Percentiles rank a stretch among this genome's conserved stretches.
These are phyloP conservation scores for Tylopilus sp. DNA, from an alignment of 768 basidiomycete species.

Conservation along the genomic window DNA sequence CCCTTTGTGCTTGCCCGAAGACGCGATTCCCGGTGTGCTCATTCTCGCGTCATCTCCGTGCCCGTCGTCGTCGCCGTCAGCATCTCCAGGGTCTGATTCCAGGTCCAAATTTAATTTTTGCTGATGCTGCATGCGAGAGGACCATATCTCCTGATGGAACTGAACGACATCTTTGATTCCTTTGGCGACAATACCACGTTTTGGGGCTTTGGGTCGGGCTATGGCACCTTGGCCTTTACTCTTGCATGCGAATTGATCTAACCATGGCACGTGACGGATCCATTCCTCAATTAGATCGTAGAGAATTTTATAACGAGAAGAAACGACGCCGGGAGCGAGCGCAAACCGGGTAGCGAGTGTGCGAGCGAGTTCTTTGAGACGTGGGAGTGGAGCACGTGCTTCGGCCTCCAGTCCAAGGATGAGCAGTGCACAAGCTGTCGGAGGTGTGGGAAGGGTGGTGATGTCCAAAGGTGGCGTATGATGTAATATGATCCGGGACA, in stretches of 20 bases:
- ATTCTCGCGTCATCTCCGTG: conserved; percentile 19
- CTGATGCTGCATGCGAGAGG: conserved; percentile 35
- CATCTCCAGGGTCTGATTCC: conserved; percentile 32
- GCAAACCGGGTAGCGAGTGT: conserved; percentile 51
- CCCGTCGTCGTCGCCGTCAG: conserved; percentile 31
- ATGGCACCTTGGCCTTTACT: conserved; percentile 27
- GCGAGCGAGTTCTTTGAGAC: conserved; percentile 55
- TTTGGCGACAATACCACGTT: conserved; percentile 61
- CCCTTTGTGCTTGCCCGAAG: conserved; percentile 1
- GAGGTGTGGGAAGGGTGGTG: conserved; percentile 37
- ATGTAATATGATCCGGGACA: conserved; percentile 41
- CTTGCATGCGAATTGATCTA: conserved; percentile 51
- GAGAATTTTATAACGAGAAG: conserved; percentile 65
- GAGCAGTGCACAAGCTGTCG: conserved; percentile 65
- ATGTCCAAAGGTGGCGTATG: conserved; percentile 40
- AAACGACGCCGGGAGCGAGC: conserved; percentile 50
- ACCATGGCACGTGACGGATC: conserved; percentile 70
- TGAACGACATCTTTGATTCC: conserved; percentile 67
- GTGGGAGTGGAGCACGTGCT: conserved; percentile 46
- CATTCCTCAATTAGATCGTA: conserved; percentile 58
- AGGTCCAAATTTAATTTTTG: conserved; percentile 38
- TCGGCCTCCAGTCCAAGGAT: conserved; percentile 73
- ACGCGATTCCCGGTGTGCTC: conserved; percentile 8
- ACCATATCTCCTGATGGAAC: conserved; percentile 63
- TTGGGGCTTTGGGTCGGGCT: conserved; percentile 58